These are phyloP conservation scores for Collybiopsis luxurians DNA, from an alignment of 768 basidiomycete species.

Conservation along the genomic window DNA sequence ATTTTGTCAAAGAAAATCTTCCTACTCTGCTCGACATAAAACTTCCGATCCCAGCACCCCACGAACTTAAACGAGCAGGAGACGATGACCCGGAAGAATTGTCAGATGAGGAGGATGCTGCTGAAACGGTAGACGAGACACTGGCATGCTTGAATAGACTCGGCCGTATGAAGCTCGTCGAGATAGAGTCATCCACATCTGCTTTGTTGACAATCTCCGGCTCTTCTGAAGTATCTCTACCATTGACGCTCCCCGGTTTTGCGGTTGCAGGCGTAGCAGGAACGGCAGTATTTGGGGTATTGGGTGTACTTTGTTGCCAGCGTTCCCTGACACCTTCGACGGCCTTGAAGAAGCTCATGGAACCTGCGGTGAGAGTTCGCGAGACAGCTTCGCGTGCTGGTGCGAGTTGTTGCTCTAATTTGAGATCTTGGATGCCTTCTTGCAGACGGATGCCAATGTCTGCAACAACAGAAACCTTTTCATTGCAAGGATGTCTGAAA, in stretches of 20 bases:
- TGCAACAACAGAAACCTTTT: slow-evolving; percentile 83
- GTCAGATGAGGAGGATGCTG: not conserved
- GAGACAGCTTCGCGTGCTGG: slow-evolving; percentile 89
- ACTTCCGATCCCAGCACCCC: slow-evolving; percentile 9
- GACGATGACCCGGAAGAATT: not conserved
- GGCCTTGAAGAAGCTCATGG: slow-evolving; percentile 82
- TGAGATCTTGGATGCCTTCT: slow-evolving; percentile 93
- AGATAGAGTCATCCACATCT: slow-evolving; percentile 4
- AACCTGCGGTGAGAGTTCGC: slow-evolving; percentile 69
- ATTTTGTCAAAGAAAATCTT: slow-evolving; percentile 8
- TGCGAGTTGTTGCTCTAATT: slow-evolving; percentile 89
- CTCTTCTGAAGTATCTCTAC: not conserved
- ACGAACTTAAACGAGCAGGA: slow-evolving; percentile 1
- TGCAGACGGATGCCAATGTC: slow-evolving; percentile 90
- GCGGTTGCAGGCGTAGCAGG: not conserved
- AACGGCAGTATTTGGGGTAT: slow-evolving; percentile 4
- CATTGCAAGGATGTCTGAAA: slow-evolving; percentile 87
- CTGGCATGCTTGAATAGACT: not conserved
- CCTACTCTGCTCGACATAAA: slow-evolving; percentile 10
- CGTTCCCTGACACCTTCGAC: slow-evolving; percentile 85
- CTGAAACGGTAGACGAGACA: not conserved
- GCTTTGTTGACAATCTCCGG: slow-evolving; percentile 10
- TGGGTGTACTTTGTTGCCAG: slow-evolving; percentile 34
- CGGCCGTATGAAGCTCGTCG: not conserved
- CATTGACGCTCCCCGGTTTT: not conserved